A percentile compares a stretch with the other conserved stretches of the same genome.
Evolutionary conservation across 1,139 yeast genomes (phyloP).

Genomic region (Candida pseudoviswanathii): DNA sequence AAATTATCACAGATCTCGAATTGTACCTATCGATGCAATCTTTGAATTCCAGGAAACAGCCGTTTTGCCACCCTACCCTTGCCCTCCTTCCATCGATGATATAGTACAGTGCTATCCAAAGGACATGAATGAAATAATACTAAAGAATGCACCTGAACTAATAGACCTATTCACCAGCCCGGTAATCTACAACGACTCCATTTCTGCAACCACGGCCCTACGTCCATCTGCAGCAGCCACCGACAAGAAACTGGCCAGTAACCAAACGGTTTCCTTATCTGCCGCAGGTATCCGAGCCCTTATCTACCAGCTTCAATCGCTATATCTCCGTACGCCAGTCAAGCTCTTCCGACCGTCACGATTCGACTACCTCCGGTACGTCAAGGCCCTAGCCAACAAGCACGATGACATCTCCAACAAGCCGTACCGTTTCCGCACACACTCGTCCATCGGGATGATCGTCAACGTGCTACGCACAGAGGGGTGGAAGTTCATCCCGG

Average conservation of each 20-base stretch:
- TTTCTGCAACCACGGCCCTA: neutral
- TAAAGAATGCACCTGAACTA: neutral
- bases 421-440: constrained; percentile 72
- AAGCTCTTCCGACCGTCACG: constrained; percentile 89
- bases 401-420: constrained; percentile 50
- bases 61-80: neutral
- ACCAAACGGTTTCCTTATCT: constrained; percentile 48
- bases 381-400: constrained; percentile 53
- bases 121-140: neutral
- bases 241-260: constrained; percentile 21
- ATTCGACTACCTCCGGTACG: constrained; percentile 76
- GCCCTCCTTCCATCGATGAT: neutral
- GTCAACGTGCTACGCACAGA: constrained; percentile 69
- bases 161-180: neutral
- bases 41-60: no score
- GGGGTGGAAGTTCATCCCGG: constrained; percentile 89
- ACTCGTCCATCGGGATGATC: constrained; percentile 75
- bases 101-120: neutral
- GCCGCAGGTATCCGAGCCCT: constrained; percentile 86
- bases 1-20: neutral
- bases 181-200: neutral
- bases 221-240: neutral
- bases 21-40: no score
- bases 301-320: constrained; percentile 73
- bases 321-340: constrained; percentile 81